Conservation (phyloP, 116 monocot genomes). For the Cymodocea nodosa region DNA sequence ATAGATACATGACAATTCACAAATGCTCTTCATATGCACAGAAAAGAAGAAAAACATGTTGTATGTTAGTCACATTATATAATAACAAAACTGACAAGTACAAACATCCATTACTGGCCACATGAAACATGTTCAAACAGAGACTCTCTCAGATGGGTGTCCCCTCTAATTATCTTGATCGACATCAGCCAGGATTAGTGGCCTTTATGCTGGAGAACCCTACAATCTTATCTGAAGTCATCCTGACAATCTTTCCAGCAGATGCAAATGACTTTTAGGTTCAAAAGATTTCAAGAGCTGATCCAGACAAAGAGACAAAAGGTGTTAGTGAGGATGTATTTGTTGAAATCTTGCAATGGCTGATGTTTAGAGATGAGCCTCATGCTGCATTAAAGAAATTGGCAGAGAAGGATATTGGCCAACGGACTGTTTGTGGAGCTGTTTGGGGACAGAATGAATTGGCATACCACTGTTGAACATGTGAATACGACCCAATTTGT, state of each 20-base stretch:
- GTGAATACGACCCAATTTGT: slow-evolving; percentile 84
- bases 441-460: slow-evolving; percentile 85
- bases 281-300: slow-evolving; percentile 3
- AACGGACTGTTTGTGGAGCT: slow-evolving; percentile 75
- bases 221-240: slow-evolving; percentile 15
- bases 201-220: slow-evolving; percentile 34
- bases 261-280: slow-evolving; percentile 19
- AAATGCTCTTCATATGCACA: too few species aligned
- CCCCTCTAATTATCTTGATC: slow-evolving; percentile 27
- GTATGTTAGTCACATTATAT: too few species aligned
- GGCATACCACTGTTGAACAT: slow-evolving; percentile 89
- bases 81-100: too few species aligned
- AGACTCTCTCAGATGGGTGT: slow-evolving; percentile 36
- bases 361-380: slow-evolving; percentile 85
- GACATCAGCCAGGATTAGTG: slow-evolving; percentile 30
- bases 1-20: too few species aligned
- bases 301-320: not conserved
- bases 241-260: slow-evolving; percentile 43
- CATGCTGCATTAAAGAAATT: slow-evolving; percentile 27
- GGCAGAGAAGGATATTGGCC: slow-evolving; percentile 28
- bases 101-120: not conserved
- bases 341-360: slow-evolving; percentile 49
- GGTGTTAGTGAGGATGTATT: slow-evolving; percentile 21
- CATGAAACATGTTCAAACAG: slow-evolving; percentile 13
- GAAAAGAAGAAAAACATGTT: too few species aligned